Conservation (phyloP, 257 asterid species). For the Nicotiana noctiflora region DNA sequence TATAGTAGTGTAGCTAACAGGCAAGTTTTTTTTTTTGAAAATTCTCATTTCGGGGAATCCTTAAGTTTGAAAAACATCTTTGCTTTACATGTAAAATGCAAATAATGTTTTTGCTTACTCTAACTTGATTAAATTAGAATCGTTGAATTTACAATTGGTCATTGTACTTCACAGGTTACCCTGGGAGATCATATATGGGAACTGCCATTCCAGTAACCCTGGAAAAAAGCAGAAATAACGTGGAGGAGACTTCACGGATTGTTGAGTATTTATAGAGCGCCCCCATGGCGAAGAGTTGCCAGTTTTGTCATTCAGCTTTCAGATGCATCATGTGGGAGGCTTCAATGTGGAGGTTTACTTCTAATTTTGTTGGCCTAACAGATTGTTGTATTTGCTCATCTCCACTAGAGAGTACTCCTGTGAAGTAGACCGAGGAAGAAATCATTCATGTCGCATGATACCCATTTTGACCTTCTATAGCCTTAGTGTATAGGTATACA, state of each 20-base stretch:
- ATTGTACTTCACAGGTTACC: background rate
- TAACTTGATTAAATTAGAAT: background rate
- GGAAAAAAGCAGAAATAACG: background rate
- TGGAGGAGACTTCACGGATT: background rate
- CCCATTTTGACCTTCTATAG: conserved; percentile 5
- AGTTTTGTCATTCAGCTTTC: background rate
- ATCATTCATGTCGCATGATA: background rate
- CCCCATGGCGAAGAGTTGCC: background rate
- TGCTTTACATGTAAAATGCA: background rate
- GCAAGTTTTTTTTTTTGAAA: background rate
- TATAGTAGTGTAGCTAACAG: background rate
- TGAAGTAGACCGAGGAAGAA: background rate
- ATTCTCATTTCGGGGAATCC: background rate
- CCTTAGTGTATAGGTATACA: conserved; percentile 6
- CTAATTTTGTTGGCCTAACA: background rate
- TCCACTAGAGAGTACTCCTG: conserved; percentile 1
- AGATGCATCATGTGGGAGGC: background rate
- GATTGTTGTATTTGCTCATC: conserved; percentile 2
- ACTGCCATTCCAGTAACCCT: background rate
- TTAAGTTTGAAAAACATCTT: background rate
- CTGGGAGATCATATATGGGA: background rate
- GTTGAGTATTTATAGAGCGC: background rate
- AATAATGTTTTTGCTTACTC: background rate
- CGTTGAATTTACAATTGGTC: background rate
- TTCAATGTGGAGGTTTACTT: background rate